Evolutionary conservation across 768 basidiomycete genomes (phyloP), one percentile per base, ranked within the genome.

Genomic region (Filobasidium wieringae): DNA sequence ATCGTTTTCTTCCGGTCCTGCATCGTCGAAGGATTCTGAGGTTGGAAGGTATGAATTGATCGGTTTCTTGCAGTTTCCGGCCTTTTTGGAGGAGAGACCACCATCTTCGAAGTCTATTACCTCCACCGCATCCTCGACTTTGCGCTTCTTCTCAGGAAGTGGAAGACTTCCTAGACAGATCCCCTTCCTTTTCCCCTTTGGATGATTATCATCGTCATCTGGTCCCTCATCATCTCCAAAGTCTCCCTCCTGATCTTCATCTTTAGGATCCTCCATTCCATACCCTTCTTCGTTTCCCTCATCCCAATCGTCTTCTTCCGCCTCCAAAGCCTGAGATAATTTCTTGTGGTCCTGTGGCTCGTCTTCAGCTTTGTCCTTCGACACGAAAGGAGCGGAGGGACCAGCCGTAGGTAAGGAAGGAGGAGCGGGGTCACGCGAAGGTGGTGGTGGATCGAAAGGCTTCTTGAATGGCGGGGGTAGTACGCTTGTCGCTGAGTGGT

Each of bases 211-310:
- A 11, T 40, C 40, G 37, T 41, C 40, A 24, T 30, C 36, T 22
- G 30, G 14, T 3, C 45, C 51, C 31, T 66, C 66, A 9, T 62
- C 65, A 14, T 74, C 68, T 17, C 72, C 74, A 19, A 59, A 37
- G 24, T 53, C 47, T 17, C 62, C 62, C 7, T 66, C 66, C 26
- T 61, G 63, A 5, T 64, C 66, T 31, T 43, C 60, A 49, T 66
- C 55, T 56, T 68, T 65, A 29, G 67, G 65, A 41, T 72, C 67
- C n/a, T 73, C 72, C 55, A 74, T 66, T 19, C 71, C 63, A 57
- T 70, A 72, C 7, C 78, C 70, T 69, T 84, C 88, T 62, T 89
- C 88, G 63, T 88, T 87, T 11, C 81, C 85, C 65, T 76, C 82
- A 40, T 77, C 80, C 86, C 87, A 88, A 7, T 82, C 81, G 31